These are phyloP conservation scores for Fusarium virguliforme DNA, from an alignment of 2,329 filamentous ascomycete species.

Conservation along the genomic window DNA sequence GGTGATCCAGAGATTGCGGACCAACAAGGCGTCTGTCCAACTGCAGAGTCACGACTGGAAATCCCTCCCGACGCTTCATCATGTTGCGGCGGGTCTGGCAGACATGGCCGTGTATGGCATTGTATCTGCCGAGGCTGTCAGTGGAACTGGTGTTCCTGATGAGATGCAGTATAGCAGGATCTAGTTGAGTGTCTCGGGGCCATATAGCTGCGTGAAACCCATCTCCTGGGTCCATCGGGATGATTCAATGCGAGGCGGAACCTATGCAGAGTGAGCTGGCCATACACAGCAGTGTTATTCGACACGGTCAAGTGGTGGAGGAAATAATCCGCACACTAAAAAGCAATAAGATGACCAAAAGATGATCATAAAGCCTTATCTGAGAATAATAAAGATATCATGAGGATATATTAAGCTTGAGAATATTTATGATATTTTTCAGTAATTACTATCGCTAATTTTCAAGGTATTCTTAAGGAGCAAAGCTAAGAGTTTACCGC, in stretches of 20 bases:
- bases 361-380: too few species aligned
- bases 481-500: too few species aligned
- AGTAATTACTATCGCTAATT: too few species aligned
- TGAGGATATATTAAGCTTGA: too few species aligned
- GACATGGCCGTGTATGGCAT: slow-evolving; percentile 39
- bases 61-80: slow-evolving; percentile 38
- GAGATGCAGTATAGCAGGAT: not conserved
- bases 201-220: not conserved
- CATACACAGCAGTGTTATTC: not conserved
- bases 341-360: too few species aligned
- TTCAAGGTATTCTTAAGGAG: too few species aligned
- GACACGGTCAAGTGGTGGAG: too few species aligned
- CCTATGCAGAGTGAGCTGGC: slow-evolving; percentile 9
- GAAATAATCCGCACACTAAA: too few species aligned
- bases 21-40: not conserved
- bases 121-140: slow-evolving; percentile 26
- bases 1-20: slow-evolving; percentile 15
- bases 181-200: not conserved
- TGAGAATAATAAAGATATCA: too few species aligned
- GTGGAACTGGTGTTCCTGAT: slow-evolving; percentile 15
- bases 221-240: not conserved
- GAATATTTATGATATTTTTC: too few species aligned
- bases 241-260: slow-evolving; percentile 56
- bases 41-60: slow-evolving; percentile 31
- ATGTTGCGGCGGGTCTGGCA: slow-evolving; percentile 33